Conservation (phyloP, 768 basidiomycete genomes). For the Hygrophoropsis aurantiaca region DNA sequence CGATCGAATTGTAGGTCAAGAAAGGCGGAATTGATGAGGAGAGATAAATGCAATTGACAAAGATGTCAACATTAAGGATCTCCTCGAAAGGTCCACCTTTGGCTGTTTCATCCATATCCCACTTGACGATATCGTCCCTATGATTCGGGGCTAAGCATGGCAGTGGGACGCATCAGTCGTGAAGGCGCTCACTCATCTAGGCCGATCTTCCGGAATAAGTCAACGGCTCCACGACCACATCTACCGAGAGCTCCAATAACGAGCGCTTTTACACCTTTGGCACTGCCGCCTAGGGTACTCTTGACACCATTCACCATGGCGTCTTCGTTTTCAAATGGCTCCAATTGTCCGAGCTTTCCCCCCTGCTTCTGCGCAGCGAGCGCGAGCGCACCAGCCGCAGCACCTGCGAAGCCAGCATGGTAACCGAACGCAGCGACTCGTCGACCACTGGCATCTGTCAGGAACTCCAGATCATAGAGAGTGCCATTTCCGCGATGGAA, state of each 20-base stretch:
- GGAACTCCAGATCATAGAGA: constrained; percentile 94
- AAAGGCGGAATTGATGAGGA: constrained; percentile 85
- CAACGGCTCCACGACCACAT: constrained; percentile 93
- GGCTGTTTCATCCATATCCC: constrained; percentile 96
- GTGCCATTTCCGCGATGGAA: constrained; percentile 83
- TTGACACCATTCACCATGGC: constrained; percentile 82
- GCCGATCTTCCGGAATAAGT: constrained; percentile 95
- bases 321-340: constrained; percentile 80
- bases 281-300: constrained; percentile 60
- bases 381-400: constrained; percentile 87
- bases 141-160: background rate
- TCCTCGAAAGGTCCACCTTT: constrained; percentile 96
- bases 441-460: constrained; percentile 78
- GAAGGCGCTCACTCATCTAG: constrained; percentile 73
- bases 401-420: constrained; percentile 98
- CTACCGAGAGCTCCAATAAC: constrained; percentile 96
- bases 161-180: background rate
- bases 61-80: constrained; percentile 95
- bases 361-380: constrained; percentile 65
- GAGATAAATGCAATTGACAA: constrained; percentile 99
- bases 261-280: constrained; percentile 77
- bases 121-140: constrained; percentile 93
- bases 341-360: constrained; percentile 60
- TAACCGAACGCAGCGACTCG: constrained; percentile 98
- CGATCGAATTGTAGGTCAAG: constrained; percentile 67